Base-by-base conservation (phyloP, 1,284 basidiomycete genomes). In the Pseudozyma pruni region DNA sequence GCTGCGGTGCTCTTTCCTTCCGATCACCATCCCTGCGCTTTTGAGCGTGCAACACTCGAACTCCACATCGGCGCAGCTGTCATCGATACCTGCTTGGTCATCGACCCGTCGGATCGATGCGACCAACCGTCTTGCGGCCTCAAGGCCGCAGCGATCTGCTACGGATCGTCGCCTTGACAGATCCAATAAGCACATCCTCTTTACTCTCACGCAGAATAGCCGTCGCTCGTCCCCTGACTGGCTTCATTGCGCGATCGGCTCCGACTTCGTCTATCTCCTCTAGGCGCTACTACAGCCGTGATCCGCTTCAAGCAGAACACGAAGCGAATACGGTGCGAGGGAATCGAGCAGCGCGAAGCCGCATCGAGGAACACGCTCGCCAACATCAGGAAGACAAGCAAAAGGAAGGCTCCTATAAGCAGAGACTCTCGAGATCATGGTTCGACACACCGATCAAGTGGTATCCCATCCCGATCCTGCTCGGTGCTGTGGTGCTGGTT, bases 381-480 rank as follows among this genome's bases (percentile, higher is more conserved):
- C 37, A 57, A 17, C 20, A 60, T 1, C 44, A 48, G 10, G 23
- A 70, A 22, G 37, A 37, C 33, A 53, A 58, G 19, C 51, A 51
- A 11, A 34, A 46, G 6, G 41, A 32, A 5, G 45, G 54, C 20
- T 50, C 55, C 1, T 61, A 72, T 34, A 47, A 57, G 39, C 45
- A 62, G 23, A 67, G 70, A 32, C 51, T 89, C 10, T 83, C 84
- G 37, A 82, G 88, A 67, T 93, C 92, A 22, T 96, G 94, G 93
- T 88, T 86, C 3, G 86, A 89, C 72, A 96, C 94, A 0, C 93
- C 92, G 1, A 93, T 91, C 48, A 91, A 89, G 83, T 98, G 95
- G 95, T 94, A 94, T 75, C 94, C 95, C 9, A 88, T 98, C 40
- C 95, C 95, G 14, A 85, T 97, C 60, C 91, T 92, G 14, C 89